phyloP scores from a whole-genome alignment of 148 eudicot species.

The Cornus florida region DNA sequence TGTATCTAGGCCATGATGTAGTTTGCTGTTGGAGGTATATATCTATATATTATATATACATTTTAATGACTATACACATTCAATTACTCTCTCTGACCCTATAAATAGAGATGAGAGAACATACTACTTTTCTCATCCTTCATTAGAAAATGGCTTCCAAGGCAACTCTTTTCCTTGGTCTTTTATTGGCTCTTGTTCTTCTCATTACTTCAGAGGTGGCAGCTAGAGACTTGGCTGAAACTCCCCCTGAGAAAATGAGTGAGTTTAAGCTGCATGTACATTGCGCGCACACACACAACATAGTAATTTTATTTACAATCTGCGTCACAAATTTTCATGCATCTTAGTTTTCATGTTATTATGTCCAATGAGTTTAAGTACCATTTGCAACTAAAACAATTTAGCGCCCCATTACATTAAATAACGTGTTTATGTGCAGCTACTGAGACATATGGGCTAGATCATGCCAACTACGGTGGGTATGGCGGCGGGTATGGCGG shows the following conservation, averaged over 20 bases:
- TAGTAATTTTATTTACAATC: no score
- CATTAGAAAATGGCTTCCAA: constrained; percentile 18
- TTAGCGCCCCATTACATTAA: neutral
- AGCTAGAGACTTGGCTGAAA: constrained; percentile 15
- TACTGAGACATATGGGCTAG: neutral
- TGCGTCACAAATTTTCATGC: neutral
- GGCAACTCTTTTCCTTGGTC: constrained; percentile 10
- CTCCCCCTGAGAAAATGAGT: constrained; percentile 2
- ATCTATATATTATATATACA: no score
- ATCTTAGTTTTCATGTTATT: neutral
- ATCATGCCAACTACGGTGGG: constrained; percentile 4
- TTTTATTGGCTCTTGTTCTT: constrained; percentile 13
- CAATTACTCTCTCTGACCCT: no score
- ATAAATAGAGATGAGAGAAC: no score
- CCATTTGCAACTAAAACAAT: neutral
- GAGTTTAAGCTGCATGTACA: neutral
- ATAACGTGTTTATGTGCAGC: neutral
- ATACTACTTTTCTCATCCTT: no score
- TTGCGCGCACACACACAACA: no score
- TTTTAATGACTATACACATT: no score
- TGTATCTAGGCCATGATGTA: no score
- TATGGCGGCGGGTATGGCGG: neutral
- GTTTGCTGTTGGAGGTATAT: no score
- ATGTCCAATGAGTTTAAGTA: no score
- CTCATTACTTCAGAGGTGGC: constrained; percentile 14